A percentile compares a stretch with the other conserved stretches of the same genome.
These are phyloP conservation scores for Monosporascus sp. DNA, from an alignment of 2,329 filamentous ascomycete species.

Conservation along the genomic window DNA sequence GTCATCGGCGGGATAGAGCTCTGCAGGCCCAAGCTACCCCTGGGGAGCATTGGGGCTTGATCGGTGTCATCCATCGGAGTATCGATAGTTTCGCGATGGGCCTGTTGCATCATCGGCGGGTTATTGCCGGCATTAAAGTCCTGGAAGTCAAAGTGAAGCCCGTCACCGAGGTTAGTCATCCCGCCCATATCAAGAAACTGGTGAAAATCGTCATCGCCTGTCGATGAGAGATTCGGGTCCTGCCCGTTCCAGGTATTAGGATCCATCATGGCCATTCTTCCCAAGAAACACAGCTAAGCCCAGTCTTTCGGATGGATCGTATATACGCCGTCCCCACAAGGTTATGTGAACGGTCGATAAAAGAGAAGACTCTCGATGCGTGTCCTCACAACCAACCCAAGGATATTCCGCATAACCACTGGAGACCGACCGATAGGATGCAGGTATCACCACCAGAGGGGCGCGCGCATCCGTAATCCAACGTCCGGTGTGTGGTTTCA, in stretches of 20 bases:
- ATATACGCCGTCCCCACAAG: neutral
- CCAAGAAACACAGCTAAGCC: neutral
- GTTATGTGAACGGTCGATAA: neutral
- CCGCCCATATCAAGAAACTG: slow-evolving; percentile 58
- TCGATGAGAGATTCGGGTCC: slow-evolving; percentile 46
- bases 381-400: neutral
- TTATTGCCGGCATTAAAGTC: slow-evolving; percentile 41
- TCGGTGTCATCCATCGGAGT: slow-evolving; percentile 45
- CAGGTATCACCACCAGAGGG: neutral
- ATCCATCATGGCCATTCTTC: slow-evolving; percentile 42
- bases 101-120: slow-evolving; percentile 33
- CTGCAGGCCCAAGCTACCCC: slow-evolving; percentile 33
- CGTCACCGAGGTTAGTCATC: slow-evolving; percentile 48
- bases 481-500: neutral
- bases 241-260: slow-evolving; percentile 50
- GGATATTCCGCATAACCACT: neutral
- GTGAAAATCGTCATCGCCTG: slow-evolving; percentile 56
- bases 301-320: neutral
- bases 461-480: neutral
- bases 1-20: slow-evolving; percentile 45
- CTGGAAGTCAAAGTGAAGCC: slow-evolving; percentile 55
- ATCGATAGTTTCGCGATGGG: slow-evolving; percentile 38
- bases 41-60: slow-evolving; percentile 30
- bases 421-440: neutral
- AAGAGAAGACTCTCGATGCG: neutral